These are phyloP conservation scores for Cryomyces antarcticus DNA, from an alignment of 495 filamentous ascomycete genomes.

Conservation along the genomic window DNA sequence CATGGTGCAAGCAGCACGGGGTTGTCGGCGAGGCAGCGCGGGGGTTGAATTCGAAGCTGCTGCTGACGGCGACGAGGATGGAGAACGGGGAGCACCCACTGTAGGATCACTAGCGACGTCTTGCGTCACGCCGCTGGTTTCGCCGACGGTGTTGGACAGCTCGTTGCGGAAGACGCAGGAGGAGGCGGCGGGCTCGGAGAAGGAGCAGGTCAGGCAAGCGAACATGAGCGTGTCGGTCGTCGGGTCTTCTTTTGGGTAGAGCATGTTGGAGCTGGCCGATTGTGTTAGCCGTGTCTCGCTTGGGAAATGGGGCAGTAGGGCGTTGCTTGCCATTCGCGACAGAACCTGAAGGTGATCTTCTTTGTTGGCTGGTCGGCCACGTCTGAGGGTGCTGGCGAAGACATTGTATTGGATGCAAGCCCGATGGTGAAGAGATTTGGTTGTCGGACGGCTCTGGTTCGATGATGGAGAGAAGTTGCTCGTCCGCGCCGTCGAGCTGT, in stretches of 20 bases:
- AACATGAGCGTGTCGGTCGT: conserved; percentile 43
- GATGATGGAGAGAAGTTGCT: no score
- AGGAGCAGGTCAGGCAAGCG: conserved; percentile 80
- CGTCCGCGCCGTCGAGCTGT: no score
- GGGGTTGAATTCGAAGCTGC: background rate
- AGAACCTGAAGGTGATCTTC: conserved; percentile 90
- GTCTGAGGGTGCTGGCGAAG: background rate
- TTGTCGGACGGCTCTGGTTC: no score
- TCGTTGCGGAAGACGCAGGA: conserved; percentile 85
- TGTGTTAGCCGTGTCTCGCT: conserved; percentile 2
- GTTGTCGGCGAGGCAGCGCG: background rate
- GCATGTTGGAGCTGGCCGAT: conserved; percentile 61
- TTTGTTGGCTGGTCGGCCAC: conserved; percentile 18
- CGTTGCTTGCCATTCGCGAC: conserved; percentile 61
- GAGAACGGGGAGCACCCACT: conserved; percentile 38
- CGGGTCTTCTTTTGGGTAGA: conserved; percentile 87
- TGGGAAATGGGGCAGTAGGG: background rate
- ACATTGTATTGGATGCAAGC: background rate
- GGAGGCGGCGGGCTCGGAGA: conserved; percentile 62
- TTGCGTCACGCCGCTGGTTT: conserved; percentile 91
- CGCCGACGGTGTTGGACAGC: conserved; percentile 69
- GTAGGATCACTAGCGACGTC: conserved; percentile 94
- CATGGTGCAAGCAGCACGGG: background rate
- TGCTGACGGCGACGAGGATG: background rate
- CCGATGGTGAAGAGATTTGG: no score